phyloP scores from a whole-genome alignment of 495 filamentous ascomycete species.

The Amphirosellinia nigrospora region DNA sequence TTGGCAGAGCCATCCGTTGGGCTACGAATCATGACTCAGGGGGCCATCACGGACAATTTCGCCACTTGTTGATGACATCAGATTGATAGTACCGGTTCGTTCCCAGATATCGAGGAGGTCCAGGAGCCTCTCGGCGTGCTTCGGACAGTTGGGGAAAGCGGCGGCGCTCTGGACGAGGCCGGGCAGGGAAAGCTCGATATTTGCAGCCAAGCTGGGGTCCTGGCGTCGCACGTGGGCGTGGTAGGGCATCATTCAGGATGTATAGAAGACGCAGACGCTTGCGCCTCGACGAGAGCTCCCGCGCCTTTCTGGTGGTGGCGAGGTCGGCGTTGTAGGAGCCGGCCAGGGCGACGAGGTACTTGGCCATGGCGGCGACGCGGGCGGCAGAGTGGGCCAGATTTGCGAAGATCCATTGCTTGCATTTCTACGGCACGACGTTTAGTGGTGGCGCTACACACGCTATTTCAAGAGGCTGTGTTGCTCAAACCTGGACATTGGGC shows the following conservation, averaged over 20 bases:
- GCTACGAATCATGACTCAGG: conserved; percentile 25
- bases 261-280: conserved; percentile 82
- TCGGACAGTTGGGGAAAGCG: conserved; percentile 66
- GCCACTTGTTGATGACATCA: conserved; percentile 65
- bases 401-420: conserved; percentile 82
- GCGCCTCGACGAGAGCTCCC: conserved; percentile 65
- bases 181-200: conserved; percentile 65
- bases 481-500: conserved; percentile 95
- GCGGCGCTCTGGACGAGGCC: conserved; percentile 67
- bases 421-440: conserved; percentile 70
- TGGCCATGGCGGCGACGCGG: conserved; percentile 70
- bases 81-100: conserved; percentile 67
- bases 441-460: conserved; percentile 60
- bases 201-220: conserved; percentile 61
- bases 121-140: conserved; percentile 68
- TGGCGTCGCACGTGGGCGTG: conserved; percentile 69
- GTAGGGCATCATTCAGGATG: conserved; percentile 78
- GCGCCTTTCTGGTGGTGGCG: conserved; percentile 38
- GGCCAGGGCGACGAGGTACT: conserved; percentile 75
- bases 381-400: conserved; percentile 72
- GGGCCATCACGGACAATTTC: conserved; percentile 59
- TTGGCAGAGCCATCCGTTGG: conserved; percentile 21
- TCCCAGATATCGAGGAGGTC: conserved; percentile 77
- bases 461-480: conserved; percentile 59
- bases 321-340: conserved; percentile 57